These are phyloP conservation scores for Chamaenerion angustifolium DNA, from an alignment of 345 rosid genomes.

Conservation along the genomic window DNA sequence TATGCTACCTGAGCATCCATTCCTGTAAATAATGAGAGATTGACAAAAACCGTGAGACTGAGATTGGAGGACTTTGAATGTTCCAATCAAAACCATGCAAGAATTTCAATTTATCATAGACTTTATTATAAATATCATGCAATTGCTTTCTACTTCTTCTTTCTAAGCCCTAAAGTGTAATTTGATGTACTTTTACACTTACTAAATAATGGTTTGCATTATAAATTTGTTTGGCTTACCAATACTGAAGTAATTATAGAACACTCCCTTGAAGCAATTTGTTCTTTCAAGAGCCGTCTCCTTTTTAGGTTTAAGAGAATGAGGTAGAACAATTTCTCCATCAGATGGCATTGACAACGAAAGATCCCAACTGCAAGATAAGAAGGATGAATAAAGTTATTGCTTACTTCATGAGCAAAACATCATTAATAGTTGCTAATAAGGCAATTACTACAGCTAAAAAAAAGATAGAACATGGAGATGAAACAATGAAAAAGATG, in stretches of 20 bases:
- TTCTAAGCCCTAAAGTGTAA: background rate
- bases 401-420: background rate
- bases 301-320: conserved; percentile 57
- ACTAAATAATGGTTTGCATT: background rate
- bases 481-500: background rate
- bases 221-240: conserved; percentile 26
- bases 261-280: conserved; percentile 65
- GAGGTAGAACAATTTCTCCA: conserved; percentile 51
- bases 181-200: background rate
- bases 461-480: background rate
- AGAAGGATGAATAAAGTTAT: conserved; percentile 4
- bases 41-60: background rate
- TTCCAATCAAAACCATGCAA: background rate
- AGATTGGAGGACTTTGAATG: background rate
- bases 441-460: background rate
- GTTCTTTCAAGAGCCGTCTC: conserved; percentile 38
- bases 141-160: too few species aligned
- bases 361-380: conserved; percentile 61
- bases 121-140: too few species aligned
- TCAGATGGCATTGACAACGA: conserved; percentile 57
- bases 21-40: conserved; percentile 27
- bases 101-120: too few species aligned
- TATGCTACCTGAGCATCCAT: conserved; percentile 99
- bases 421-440: background rate
- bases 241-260: conserved; percentile 89